A percentile compares a stretch with the other conserved stretches of the same genome.
Conservation (phyloP, 148 eudicot genomes). For the Fagopyrum tataricum region DNA sequence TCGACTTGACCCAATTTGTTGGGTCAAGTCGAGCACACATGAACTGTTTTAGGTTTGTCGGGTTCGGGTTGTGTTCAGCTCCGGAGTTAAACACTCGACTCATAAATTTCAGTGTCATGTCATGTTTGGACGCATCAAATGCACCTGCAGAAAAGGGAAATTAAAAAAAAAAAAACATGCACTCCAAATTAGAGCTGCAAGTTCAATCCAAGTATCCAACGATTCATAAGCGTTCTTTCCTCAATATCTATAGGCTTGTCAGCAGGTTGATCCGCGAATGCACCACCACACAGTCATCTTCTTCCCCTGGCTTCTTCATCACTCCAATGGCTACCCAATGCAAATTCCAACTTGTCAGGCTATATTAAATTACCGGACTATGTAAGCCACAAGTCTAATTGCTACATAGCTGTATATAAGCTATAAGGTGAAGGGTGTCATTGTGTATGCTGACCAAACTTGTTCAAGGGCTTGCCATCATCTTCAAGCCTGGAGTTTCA, state of each 20-base stretch:
- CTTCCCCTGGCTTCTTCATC: conserved; percentile 2
- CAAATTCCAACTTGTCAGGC: not conserved
- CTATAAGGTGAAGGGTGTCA: not conserved
- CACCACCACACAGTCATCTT: conserved; percentile 3
- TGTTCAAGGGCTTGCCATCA: not conserved
- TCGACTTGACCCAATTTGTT: too few relatives aligned
- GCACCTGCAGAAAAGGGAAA: conserved; percentile 2
- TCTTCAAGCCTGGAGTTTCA: not conserved
- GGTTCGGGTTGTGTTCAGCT: too few relatives aligned
- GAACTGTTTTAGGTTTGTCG: too few relatives aligned
- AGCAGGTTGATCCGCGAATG: not conserved
- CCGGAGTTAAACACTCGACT: too few relatives aligned
- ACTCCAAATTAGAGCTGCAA: not conserved
- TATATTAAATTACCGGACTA: not conserved
- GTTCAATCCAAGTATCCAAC: not conserved
- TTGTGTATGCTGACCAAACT: not conserved
- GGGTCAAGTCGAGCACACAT: too few relatives aligned
- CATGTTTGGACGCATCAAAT: too few relatives aligned
- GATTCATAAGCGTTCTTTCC: not conserved
- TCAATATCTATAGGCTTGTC: not conserved
- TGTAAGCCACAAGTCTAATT: not conserved
- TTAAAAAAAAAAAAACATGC: not conserved
- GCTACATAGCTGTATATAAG: not conserved
- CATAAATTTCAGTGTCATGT: too few relatives aligned
- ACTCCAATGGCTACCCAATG: conserved; percentile 4